Conservation (phyloP, 257 asterid species). For the Paraleonurus japonicus region DNA sequence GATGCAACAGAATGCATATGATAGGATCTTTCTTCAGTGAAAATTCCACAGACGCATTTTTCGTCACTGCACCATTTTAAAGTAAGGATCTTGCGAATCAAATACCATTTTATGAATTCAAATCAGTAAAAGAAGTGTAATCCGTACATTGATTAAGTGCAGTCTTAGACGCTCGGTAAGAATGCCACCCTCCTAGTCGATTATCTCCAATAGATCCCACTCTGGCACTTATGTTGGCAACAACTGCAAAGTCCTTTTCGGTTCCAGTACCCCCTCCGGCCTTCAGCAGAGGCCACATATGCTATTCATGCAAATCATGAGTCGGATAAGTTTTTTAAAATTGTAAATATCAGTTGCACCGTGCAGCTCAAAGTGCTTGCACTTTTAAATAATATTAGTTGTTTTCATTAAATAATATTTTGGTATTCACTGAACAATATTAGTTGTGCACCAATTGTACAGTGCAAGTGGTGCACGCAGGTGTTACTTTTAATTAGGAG, state of each 20-base stretch:
- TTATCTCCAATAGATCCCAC: conserved; percentile 95
- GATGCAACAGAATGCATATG: conserved; percentile 82
- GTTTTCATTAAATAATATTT: no score
- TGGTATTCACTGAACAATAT: no score
- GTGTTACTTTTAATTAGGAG: no score
- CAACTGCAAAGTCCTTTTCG: conserved; percentile 58
- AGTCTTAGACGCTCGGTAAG: conserved; percentile 84
- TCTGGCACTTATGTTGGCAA: conserved; percentile 86
- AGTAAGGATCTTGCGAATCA: background rate
- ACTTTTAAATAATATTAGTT: no score
- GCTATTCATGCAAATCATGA: conserved; percentile 47
- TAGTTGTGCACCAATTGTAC: no score
- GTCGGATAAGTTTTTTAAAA: background rate
- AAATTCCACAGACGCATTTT: conserved; percentile 67
- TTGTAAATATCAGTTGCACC: background rate
- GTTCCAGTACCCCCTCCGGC: conserved; percentile 75
- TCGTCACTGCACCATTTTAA: conserved; percentile 56
- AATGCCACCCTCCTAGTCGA: conserved; percentile 93
- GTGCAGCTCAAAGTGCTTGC: no score
- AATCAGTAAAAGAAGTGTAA: conserved; percentile 2
- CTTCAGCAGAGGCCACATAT: conserved; percentile 94
- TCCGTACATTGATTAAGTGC: conserved; percentile 80
- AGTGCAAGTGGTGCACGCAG: no score
- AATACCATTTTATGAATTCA: conserved; percentile 4
- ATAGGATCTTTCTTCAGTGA: conserved; percentile 77